phyloP scores from a whole-genome alignment of 305 asterid species.

The Solanum hybrid region DNA sequence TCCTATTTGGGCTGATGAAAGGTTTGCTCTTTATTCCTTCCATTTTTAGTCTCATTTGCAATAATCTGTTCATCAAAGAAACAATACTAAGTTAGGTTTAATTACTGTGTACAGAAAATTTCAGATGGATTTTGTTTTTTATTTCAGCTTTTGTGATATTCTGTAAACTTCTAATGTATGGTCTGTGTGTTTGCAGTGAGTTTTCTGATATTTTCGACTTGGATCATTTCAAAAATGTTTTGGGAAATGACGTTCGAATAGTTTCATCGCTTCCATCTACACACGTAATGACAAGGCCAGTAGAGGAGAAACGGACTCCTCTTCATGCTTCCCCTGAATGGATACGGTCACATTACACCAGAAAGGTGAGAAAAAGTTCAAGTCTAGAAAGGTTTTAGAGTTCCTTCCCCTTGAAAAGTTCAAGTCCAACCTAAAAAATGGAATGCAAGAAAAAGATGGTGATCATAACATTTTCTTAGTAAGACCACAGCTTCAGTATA shows the following conservation, averaged over 20 bases:
- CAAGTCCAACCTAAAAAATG: not conserved
- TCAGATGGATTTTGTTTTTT: no score
- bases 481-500: no score
- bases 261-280: conserved; percentile 82
- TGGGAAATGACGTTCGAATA: conserved; percentile 61
- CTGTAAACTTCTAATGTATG: not conserved
- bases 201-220: conserved; percentile 77
- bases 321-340: conserved; percentile 60
- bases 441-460: not conserved
- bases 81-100: no score
- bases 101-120: no score
- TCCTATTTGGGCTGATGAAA: conserved; percentile 92
- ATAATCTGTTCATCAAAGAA: not conserved
- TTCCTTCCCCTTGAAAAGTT: not conserved
- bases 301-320: conserved; percentile 63
- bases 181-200: conserved; percentile 49
- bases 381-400: not conserved
- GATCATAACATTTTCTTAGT: not conserved
- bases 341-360: conserved; percentile 55
- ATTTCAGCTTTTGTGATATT: no score
- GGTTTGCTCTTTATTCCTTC: conserved; percentile 31
- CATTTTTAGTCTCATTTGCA: not conserved
- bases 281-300: conserved; percentile 69
- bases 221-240: conserved; percentile 69
- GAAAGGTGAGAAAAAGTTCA: conserved; percentile 26